Base-by-base conservation (phyloP, 768 basidiomycete species). In the Mycena maculata region DNA sequence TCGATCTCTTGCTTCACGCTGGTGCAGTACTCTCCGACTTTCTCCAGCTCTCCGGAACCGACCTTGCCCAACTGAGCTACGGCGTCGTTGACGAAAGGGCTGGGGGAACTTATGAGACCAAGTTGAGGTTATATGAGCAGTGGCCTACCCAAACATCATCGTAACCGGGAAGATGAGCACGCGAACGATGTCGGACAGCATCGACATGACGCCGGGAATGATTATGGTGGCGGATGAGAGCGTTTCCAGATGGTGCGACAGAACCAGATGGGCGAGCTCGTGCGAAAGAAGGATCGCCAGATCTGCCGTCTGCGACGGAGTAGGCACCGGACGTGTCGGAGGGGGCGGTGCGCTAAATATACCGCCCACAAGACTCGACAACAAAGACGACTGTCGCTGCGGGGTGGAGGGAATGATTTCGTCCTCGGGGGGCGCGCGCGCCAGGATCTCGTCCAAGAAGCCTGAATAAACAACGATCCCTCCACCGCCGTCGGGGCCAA, bases 381-480 rank as follows among this genome's bases (percentile, higher is more conserved):
- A 83, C 82, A 86, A 84, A 0, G 88, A 83, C 31, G 75, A 73
- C 65, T 76, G 64, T 23, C 73, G 67, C 30, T 73, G 66, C 28
- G 73, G 71, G 42, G 53, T 18, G 36, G 69, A 67, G 47, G 73
- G 53, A 16, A 74, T 56, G 10, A 67, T 54, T 15, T 70, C 41
- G 31, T 63, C 69, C 30, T 74, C 74, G 31, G 74, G 70, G 5
- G 85, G 79, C 33, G 77, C 76, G 69, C 84, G 85, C 42, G 87
- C 75, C 36, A 98, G 82, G 56, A 98, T 90, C 60, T 95, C 90
- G 74, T 98, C 93, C 53, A 99, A 76, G 80, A 98, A 94, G 7
- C 97, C 97, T 15, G 93, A 94, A 77, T 94, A 98, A 11, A 99
- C 89, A 60, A 99, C 96, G 63, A 99, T 87, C 8, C 98, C 97